Evolutionary conservation across 1,284 basidiomycete genomes (phyloP).

Genomic region (Phlebopus sp.): DNA sequence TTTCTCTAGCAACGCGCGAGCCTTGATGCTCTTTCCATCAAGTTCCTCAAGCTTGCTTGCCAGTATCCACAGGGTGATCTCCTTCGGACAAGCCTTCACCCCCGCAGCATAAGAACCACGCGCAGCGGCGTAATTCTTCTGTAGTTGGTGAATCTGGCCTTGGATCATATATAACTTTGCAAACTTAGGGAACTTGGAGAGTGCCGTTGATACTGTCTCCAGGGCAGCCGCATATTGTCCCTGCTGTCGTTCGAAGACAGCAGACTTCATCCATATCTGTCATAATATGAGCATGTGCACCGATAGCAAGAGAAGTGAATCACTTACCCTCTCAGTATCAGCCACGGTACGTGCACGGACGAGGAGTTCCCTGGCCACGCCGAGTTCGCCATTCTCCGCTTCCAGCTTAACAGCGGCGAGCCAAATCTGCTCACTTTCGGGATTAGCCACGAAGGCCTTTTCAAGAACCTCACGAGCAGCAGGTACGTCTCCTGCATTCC

Average conservation of each 20-base stretch:
- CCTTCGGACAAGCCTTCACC: constrained; percentile 80
- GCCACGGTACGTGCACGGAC: constrained; percentile 88
- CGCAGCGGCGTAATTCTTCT: constrained; percentile 60
- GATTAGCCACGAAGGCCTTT: constrained; percentile 90
- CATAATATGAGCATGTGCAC: neutral
- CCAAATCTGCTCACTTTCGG: constrained; percentile 97
- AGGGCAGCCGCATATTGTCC: constrained; percentile 75
- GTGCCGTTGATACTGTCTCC: constrained; percentile 69
- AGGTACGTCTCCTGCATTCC: constrained; percentile 84
- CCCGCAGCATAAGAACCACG: constrained; percentile 80
- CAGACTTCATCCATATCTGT: constrained; percentile 98
- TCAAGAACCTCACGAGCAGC: constrained; percentile 86
- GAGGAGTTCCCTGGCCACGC: constrained; percentile 82
- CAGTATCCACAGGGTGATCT: constrained; percentile 84
- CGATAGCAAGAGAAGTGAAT: constrained; percentile 4
- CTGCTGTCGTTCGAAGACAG: constrained; percentile 90
- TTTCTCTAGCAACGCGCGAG: constrained; percentile 90
- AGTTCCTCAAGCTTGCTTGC: constrained; percentile 85
- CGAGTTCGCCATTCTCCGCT: constrained; percentile 88
- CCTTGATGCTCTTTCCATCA: constrained; percentile 87
- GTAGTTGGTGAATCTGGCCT: constrained; percentile 80
- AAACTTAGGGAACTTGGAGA: constrained; percentile 81
- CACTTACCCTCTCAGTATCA: constrained; percentile 81
- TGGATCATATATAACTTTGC: constrained; percentile 96
- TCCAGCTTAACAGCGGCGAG: constrained; percentile 96